Base-by-base conservation (phyloP, 225 moss, liverwort and hornwort species). In the Bryoerythrophyllum caledonicum region DNA sequence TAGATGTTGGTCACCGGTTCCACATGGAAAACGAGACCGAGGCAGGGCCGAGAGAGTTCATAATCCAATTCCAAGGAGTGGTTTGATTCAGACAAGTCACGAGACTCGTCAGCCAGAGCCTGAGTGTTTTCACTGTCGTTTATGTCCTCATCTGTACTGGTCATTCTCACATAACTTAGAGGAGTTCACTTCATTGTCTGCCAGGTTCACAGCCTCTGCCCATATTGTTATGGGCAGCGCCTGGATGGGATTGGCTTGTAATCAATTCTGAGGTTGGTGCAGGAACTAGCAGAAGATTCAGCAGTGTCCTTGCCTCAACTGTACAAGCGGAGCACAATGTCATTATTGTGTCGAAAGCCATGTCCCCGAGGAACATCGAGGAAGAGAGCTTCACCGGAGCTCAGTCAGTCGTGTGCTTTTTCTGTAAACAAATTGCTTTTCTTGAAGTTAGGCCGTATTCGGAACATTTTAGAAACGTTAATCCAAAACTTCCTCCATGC, bases 101-200 rank as follows among this genome's bases (percentile, higher is more conserved):
- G 13, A 32, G n/a, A 68, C 68, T 68, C 26, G 41, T 26, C 71
- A 58, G 58, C 71, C 58, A 40, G 57, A 27, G 23, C 71, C 41
- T 58, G 57, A 25, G 35, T 28, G 26, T 48, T 46, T 48, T 9
- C 48, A 48, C 6, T 19, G 4, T 19, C 46, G 66, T 48, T 6
- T 19, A 19, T 48, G 44, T 19, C n/a, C 52, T 34, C 12, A 11
- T 21, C 68, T 52, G 71, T 43, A 20, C 43, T 7, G 38, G 48
- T 38, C 7, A 38, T 17, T 17, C 6, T 4, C 59, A 59, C 11
- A 43, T 20, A 27, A 11, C 44, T 14, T 44, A 3, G 56, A 25
- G 57, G 16, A 23, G 5, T 26, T 56, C 38, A 16, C 38, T 20
- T 40, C 70, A 26, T 17, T 6, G 25, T 57, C 24, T 10, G 57